Conservation (phyloP, 345 rosid species). For the Luvunga scandens region DNA sequence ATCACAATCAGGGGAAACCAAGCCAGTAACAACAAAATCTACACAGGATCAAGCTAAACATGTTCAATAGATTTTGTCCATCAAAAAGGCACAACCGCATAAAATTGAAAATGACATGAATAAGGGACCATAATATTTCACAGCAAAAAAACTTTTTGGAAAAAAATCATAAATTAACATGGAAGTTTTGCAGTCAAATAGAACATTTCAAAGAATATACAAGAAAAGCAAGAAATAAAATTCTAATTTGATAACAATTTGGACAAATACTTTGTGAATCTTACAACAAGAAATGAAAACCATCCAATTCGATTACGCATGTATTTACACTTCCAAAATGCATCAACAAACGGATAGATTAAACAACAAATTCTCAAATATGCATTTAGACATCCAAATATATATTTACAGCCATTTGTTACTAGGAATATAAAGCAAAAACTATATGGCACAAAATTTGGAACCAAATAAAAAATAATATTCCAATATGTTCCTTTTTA, state of each 20-base stretch:
- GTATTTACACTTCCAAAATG: background rate
- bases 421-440: background rate
- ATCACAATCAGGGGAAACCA: constrained; percentile 7
- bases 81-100: background rate
- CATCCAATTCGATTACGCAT: background rate
- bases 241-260: background rate
- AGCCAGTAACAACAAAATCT: background rate
- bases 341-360: background rate
- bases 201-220: background rate
- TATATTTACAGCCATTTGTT: background rate
- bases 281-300: background rate
- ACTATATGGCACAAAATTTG: background rate
- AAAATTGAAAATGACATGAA: background rate
- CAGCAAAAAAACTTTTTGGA: background rate
- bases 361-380: background rate
- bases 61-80: background rate
- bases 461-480: background rate
- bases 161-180: background rate
- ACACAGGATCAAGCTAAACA: background rate
- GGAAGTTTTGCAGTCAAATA: background rate
- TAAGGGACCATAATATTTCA: background rate
- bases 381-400: background rate
- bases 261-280: background rate
- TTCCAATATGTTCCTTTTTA: background rate
- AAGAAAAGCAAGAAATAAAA: background rate